A percentile compares a stretch with the other conserved stretches of the same genome.
phyloP scores from a whole-genome alignment of 2,329 filamentous ascomycete species.

The Colletotrichum echinochloae region DNA sequence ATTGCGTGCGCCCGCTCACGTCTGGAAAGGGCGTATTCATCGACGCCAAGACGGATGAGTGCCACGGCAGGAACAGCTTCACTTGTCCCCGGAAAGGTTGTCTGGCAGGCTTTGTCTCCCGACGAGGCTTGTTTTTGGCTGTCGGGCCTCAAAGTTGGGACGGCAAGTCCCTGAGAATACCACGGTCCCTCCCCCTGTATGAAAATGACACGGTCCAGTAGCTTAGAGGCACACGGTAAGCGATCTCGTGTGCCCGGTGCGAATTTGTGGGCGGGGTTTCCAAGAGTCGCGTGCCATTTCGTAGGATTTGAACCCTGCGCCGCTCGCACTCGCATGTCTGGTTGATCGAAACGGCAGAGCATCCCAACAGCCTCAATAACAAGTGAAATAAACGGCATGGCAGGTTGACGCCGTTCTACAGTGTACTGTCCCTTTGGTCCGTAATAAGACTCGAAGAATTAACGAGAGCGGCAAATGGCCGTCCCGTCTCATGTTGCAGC shows the following conservation, averaged over 20 bases:
- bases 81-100: slow-evolving; percentile 23
- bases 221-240: background rate
- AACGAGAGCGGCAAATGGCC: background rate
- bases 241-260: slow-evolving; percentile 19
- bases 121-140: background rate
- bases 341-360: background rate
- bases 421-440: background rate
- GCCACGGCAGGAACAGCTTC: slow-evolving; percentile 17
- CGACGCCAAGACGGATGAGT: slow-evolving; percentile 31
- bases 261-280: background rate
- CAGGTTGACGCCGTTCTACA: background rate
- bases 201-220: background rate
- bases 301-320: background rate
- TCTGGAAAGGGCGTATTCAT: background rate
- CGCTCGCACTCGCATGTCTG: background rate
- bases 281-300: slow-evolving; percentile 16
- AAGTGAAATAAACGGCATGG: no score
- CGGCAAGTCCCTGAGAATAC: background rate
- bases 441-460: background rate
- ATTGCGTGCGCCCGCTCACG: slow-evolving; percentile 5
- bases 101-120: slow-evolving; percentile 7
- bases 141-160: background rate
- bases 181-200: background rate
- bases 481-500: background rate
- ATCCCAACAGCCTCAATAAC: background rate